Evolutionary conservation across 805 yeast species (phyloP).

Genomic region (Ogataea philodendri): DNA sequence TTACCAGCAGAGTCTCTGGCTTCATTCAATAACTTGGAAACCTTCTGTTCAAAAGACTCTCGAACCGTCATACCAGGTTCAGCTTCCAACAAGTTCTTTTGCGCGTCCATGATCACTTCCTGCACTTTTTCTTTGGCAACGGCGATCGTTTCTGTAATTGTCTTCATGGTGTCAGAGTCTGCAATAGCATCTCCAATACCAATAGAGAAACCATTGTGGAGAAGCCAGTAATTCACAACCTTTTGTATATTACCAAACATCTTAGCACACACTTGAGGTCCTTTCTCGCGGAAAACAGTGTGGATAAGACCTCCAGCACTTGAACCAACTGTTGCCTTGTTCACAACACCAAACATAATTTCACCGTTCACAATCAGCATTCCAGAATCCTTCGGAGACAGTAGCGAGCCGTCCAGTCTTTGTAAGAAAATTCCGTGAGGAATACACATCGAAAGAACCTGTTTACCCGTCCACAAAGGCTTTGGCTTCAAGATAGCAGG

Average conservation of each 20-base stretch:
- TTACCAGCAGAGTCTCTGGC: slow-evolving; percentile 99
- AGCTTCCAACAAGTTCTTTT: slow-evolving; percentile 80
- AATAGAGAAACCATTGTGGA: slow-evolving; percentile 95
- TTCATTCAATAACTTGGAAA: slow-evolving; percentile 89
- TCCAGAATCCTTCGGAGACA: slow-evolving; percentile 90
- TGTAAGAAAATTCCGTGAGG: slow-evolving; percentile 95
- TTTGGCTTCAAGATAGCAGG: slow-evolving; percentile 94
- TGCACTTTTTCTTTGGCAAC: slow-evolving; percentile 94
- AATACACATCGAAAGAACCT: slow-evolving; percentile 84
- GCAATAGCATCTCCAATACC: slow-evolving; percentile 99
- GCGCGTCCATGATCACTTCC: slow-evolving; percentile 89
- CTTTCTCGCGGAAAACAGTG: slow-evolving; percentile 96
- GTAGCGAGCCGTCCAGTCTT: slow-evolving; percentile 84
- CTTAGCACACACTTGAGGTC: slow-evolving; percentile 84
- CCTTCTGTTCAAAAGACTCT: slow-evolving; percentile 97
- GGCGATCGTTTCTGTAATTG: slow-evolving; percentile 87
- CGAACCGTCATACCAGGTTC: slow-evolving; percentile 99
- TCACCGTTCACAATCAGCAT: slow-evolving; percentile 96
- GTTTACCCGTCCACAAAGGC: slow-evolving; percentile 98
- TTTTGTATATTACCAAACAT: slow-evolving; percentile 91
- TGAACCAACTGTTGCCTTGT: slow-evolving; percentile 97
- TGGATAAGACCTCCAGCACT: slow-evolving; percentile 98
- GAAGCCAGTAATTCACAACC: slow-evolving; percentile 93
- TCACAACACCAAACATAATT: slow-evolving; percentile 96
- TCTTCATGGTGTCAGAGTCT: slow-evolving; percentile 92